Evolutionary conservation across 75 land plant species (phyloP), one percentile per base, ranked within the genome.

Genomic region (Cupressus sempervirens): DNA sequence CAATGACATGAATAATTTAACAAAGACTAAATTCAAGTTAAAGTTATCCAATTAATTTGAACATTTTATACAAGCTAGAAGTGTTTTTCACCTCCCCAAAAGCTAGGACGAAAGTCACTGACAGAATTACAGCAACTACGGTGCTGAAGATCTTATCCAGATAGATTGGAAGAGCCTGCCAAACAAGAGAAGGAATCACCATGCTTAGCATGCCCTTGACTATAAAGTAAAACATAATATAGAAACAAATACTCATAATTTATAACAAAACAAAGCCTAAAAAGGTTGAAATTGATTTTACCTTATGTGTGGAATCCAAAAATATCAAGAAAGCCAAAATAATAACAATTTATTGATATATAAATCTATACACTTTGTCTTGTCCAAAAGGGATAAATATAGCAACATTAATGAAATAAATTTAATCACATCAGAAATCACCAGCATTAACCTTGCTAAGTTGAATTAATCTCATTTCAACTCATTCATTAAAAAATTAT

Each of bases 41-140:
- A 38, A 76, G 23, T 76, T 76, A 16, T 40, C 80, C 23, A 76
- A 36, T 76, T n/a, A 38, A 16, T 40, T 76, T 38, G 29, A 30
- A 14, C 18, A 84, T 16, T 30, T 30, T 81, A 36, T 46, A 85
- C 36, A 46, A 85, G 20, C 23, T 62, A 18, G 80, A 76, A 40
- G 45, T 6, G 5, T 38, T 20, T 76, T 76, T 76, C 41, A 89
- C 90, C 88, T 89, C 90, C 52, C 90, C 90, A 87, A 89, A 89
- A 45, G 88, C 88, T n/a, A 89, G 90, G 36, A 89, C 90, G 70
- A 89, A 89, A 36, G 90, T 89, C 18, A 89, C 90, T 23, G 90
- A 89, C 16, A 89, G 83, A 43, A 89, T 84, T 16, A 89, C 90
- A 38, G 90, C 90, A 29, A 85, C 86, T 26, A 87, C 38, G 26